Percentiles rank a stretch among this genome's conserved stretches.
phyloP scores from a whole-genome alignment of 192 early-diverging fungal genomes.

The Globomyces pollinis-pini region DNA sequence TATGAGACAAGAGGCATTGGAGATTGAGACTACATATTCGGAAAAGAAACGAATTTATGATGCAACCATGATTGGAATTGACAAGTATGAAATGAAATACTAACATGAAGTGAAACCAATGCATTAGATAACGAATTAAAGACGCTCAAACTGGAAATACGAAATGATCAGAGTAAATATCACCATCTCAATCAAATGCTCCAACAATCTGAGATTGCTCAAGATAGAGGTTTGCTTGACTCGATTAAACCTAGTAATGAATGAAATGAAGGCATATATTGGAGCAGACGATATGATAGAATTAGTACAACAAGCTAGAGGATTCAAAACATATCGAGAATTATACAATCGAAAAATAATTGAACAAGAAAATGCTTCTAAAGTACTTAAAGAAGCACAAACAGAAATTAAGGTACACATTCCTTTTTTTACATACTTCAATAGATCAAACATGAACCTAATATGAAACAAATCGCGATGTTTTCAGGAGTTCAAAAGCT shows the following conservation, averaged over 20 bases:
- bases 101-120: conserved; percentile 33
- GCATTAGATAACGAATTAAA: conserved; percentile 40
- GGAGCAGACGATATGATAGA: conserved; percentile 52
- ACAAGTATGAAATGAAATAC: conserved; percentile 30
- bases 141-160: conserved; percentile 35
- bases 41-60: conserved; percentile 51
- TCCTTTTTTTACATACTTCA: conserved; percentile 7
- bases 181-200: conserved; percentile 40
- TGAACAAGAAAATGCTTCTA: conserved; percentile 43
- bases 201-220: conserved; percentile 26
- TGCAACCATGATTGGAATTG: conserved; percentile 44
- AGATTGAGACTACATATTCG: conserved; percentile 42
- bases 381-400: conserved; percentile 39
- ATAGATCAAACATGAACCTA: conserved; percentile 32
- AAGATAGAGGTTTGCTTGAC: conserved; percentile 36
- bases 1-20: conserved; percentile 29
- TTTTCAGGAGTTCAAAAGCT: conserved; percentile 34
- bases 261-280: conserved; percentile 59
- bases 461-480: conserved; percentile 37
- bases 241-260: conserved; percentile 40
- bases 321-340: conserved; percentile 57
- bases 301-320: conserved; percentile 38
- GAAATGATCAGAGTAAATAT: conserved; percentile 37
- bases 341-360: conserved; percentile 43
- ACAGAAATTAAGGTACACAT: conserved; percentile 46